These are phyloP conservation scores for Asterochloris erici DNA, from an alignment of 139 green algal genomes.

Conservation along the genomic window DNA sequence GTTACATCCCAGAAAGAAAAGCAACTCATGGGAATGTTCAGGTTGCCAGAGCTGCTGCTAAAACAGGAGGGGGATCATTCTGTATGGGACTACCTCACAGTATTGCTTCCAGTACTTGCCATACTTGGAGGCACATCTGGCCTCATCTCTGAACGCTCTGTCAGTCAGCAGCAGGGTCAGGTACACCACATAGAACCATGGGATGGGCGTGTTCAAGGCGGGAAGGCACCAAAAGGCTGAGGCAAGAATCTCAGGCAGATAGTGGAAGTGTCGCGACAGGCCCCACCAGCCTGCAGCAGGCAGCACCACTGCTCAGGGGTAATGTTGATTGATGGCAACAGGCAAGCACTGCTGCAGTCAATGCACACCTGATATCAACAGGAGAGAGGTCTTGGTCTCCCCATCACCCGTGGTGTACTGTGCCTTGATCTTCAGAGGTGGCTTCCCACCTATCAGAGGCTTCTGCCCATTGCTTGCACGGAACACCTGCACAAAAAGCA, in stretches of 20 bases:
- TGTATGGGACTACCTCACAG: constrained; percentile 54
- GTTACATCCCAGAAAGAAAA: too few species aligned
- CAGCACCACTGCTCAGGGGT: not conserved
- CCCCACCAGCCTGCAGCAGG: constrained; percentile 56
- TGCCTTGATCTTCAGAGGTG: constrained; percentile 42
- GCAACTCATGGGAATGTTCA: too few species aligned
- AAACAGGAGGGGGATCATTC: constrained; percentile 58
- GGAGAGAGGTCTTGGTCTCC: constrained; percentile 54
- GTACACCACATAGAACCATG: constrained; percentile 72
- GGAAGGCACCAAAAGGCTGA: constrained; percentile 67
- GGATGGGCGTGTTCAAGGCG: constrained; percentile 8
- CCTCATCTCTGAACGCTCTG: constrained; percentile 60
- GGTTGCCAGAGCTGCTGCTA: constrained; percentile 5
- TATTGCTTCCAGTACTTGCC: constrained; percentile 66
- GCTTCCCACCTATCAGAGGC: constrained; percentile 46
- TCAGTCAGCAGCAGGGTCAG: constrained; percentile 64
- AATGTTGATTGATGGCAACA: not conserved
- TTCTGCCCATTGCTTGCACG: constrained; percentile 45
- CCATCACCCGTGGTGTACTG: constrained; percentile 48
- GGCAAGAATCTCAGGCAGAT: constrained; percentile 72
- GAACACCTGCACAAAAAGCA: constrained; percentile 35
- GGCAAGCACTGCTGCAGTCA: not conserved
- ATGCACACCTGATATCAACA: constrained; percentile 50
- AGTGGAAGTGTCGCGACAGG: constrained; percentile 76
- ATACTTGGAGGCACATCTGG: constrained; percentile 64